Evolutionary conservation across 352 stramenopile genomes (phyloP), one percentile per base, ranked within the genome.

Genomic region (Pilasporangium apinafurcum): DNA sequence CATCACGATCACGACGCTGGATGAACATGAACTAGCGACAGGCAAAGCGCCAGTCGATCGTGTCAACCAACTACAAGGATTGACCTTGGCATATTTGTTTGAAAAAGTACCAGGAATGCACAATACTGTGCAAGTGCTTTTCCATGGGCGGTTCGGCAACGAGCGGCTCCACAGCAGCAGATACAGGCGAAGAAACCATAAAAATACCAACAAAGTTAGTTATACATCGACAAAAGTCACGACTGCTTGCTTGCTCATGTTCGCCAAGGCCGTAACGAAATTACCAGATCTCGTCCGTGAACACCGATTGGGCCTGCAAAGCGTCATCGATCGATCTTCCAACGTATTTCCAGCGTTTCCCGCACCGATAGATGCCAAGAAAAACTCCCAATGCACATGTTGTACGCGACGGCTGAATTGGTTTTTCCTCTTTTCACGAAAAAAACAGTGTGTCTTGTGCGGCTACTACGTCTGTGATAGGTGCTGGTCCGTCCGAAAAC

Each of bases 401-500:
- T 86, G 73, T 29, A 60, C 59, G 8, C 66, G 63, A 37, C 58
- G 56, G 13, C 50, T 83, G 28, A 32, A 62, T 3, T n/a, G n/a
- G n/a, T n/a, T n/a, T n/a, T n/a, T n/a, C n/a, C 4, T 69, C 24
- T 16, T 53, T 33, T 26, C 24, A n/a, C 32, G 28, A 22, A 56
- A 52, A 22, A 62, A 56, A 31, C 41, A 48, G 4, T 69, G 59
- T 24, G 37, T 34, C 13, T 34, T 69, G 5, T 66, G 59, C 20
- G 55, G 59, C 31, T 43, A 60, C 26, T 39, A 31, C 17, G 57
- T 69, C 16, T 69, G 59, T 30, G 51, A 66, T 9, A 39, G 48
- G 13, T 62, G 53, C 31, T 62, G 41, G 26, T 7, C 14, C 31
- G 52, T 56, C 24, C 43, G n/a, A n/a, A n/a, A n/a, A n/a, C n/a